Conservation (phyloP, 2,329 filamentous ascomycete genomes). For the Fusarium annulatum region DNA sequence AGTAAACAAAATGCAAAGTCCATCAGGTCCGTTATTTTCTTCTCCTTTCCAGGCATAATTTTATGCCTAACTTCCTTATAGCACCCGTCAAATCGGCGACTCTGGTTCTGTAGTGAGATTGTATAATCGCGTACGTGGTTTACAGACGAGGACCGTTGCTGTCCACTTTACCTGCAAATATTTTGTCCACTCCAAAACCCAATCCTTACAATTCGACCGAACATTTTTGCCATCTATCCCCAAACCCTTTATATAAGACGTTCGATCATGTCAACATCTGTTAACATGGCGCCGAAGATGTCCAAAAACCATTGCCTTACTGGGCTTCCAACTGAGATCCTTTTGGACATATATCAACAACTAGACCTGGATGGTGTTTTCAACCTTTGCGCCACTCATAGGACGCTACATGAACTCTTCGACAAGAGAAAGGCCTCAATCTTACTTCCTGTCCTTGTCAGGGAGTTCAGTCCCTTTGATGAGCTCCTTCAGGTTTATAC, state of each 20-base stretch:
- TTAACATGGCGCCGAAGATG: conserved; percentile 33
- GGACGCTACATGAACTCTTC: conserved; percentile 55
- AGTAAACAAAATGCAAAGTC: conserved; percentile 33
- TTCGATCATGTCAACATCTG: background rate
- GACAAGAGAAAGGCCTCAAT: conserved; percentile 54
- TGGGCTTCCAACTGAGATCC: conserved; percentile 58
- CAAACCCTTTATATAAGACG: background rate
- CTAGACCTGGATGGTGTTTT: conserved; percentile 57
- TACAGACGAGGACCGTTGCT: background rate
- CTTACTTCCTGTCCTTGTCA: conserved; percentile 55
- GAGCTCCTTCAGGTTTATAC: conserved; percentile 61
- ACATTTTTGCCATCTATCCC: background rate
- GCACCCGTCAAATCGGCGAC: conserved; percentile 9
- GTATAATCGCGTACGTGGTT: conserved; percentile 2
- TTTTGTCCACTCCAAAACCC: background rate
- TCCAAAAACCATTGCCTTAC: conserved; percentile 38
- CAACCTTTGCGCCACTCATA: conserved; percentile 53
- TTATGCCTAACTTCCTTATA: conserved; percentile 1
- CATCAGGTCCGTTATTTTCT: conserved; percentile 16
- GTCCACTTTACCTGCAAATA: conserved; percentile 5
- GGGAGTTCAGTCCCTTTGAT: conserved; percentile 58
- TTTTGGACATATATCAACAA: conserved; percentile 60
- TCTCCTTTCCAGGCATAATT: background rate
- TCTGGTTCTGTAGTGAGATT: conserved; percentile 18
- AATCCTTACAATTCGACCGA: background rate